Evolutionary conservation across 495 filamentous ascomycete genomes (phyloP).

Genomic region (Annulohypoxylon stygium): DNA sequence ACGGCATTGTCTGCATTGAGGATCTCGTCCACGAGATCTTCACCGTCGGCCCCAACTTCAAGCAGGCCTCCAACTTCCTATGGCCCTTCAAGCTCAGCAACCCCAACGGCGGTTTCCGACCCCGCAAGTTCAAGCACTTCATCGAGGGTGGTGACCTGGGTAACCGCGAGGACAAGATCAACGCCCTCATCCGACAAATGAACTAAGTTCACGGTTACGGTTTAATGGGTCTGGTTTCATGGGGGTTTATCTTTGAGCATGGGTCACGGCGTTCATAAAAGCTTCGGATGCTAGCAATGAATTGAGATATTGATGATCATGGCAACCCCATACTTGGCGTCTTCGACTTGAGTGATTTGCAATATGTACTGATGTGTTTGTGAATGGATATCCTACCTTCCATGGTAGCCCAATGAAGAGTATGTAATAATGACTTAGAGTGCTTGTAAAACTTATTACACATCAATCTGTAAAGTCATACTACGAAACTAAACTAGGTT

Average conservation of each 20-base stretch:
- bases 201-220: constrained; percentile 72
- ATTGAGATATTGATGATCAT: constrained; percentile 53
- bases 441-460: background rate
- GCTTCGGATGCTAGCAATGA: constrained; percentile 52
- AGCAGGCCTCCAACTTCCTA: constrained; percentile 99
- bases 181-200: constrained; percentile 95
- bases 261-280: constrained; percentile 56
- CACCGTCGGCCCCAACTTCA: constrained; percentile 99
- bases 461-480: background rate
- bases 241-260: constrained; percentile 55
- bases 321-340: constrained; percentile 41
- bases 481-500: background rate
- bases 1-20: constrained; percentile 99
- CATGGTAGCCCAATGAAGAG: too few species aligned
- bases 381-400: background rate
- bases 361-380: background rate
- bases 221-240: constrained; percentile 54
- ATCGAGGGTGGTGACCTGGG: constrained; percentile 98
- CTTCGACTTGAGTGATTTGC: background rate
- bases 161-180: constrained; percentile 99
- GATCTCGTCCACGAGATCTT: constrained; percentile 99
- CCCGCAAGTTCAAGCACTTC: constrained; percentile 99
- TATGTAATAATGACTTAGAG: background rate
- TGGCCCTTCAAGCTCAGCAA: constrained; percentile 99
- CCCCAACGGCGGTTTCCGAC: constrained; percentile 94